Percentiles rank a stretch among this genome's conserved stretches.
phyloP scores from a whole-genome alignment of 148 eudicot genomes.

The Fagopyrum homotropicum region DNA sequence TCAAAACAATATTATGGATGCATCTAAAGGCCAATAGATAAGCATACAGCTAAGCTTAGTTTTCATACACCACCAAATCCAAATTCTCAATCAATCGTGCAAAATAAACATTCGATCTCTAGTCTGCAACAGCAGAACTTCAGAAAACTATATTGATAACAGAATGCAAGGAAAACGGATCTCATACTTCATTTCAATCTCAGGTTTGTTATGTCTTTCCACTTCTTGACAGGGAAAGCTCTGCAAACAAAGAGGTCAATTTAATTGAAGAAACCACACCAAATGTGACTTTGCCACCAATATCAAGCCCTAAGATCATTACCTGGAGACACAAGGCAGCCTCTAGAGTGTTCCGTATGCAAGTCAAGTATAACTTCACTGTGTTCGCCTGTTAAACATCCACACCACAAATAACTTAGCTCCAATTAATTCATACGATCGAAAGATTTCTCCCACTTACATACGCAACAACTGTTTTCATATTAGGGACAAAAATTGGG shows the following conservation, averaged over 20 bases:
- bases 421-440: no score
- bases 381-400: slow-evolving; percentile 50
- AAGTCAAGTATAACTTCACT: slow-evolving; percentile 65
- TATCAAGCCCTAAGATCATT: background rate
- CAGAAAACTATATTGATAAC: background rate
- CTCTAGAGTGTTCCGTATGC: slow-evolving; percentile 88
- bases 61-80: no score
- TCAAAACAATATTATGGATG: no score
- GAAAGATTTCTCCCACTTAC: no score
- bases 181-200: slow-evolving; percentile 84
- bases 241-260: slow-evolving; percentile 37
- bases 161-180: background rate
- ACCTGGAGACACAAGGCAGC: slow-evolving; percentile 95
- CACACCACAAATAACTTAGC: no score
- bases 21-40: no score
- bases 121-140: no score
- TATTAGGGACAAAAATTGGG: no score
- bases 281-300: background rate
- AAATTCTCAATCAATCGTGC: no score
- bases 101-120: no score
- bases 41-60: no score
- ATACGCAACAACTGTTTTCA: no score
- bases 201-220: slow-evolving; percentile 96
- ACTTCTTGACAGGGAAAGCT: slow-evolving; percentile 99
- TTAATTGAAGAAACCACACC: background rate